These are phyloP conservation scores for Cladosporium sp. DNA, from an alignment of 2,329 filamentous ascomycete genomes.

Conservation along the genomic window DNA sequence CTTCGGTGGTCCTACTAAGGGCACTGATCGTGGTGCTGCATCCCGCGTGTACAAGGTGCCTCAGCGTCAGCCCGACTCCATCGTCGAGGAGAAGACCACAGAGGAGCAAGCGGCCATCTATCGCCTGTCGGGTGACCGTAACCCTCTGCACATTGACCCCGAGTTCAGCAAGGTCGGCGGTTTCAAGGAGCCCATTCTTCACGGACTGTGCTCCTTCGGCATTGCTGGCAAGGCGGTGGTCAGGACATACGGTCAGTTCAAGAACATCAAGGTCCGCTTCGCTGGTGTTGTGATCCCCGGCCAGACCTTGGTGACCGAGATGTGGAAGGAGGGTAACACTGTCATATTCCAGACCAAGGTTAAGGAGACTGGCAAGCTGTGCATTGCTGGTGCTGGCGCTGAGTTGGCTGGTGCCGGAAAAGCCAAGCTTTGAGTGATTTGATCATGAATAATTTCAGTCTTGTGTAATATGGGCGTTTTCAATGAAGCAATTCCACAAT, in stretches of 20 bases:
- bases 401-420: slow-evolving; percentile 59
- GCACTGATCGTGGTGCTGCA: slow-evolving; percentile 70
- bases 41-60: slow-evolving; percentile 78
- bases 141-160: slow-evolving; percentile 94
- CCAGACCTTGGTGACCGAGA: slow-evolving; percentile 86
- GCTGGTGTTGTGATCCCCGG: slow-evolving; percentile 80
- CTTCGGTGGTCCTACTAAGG: slow-evolving; percentile 79
- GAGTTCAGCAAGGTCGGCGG: slow-evolving; percentile 91
- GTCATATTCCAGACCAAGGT: slow-evolving; percentile 84
- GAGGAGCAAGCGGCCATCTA: slow-evolving; percentile 93
- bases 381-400: slow-evolving; percentile 74
- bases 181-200: slow-evolving; percentile 89
- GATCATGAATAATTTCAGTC: background rate
- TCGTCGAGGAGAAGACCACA: slow-evolving; percentile 79
- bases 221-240: slow-evolving; percentile 87
- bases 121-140: slow-evolving; percentile 88
- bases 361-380: slow-evolving; percentile 87
- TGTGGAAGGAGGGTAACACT: slow-evolving; percentile 82
- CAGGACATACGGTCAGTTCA: slow-evolving; percentile 74
- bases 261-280: slow-evolving; percentile 91
- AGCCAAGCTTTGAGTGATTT: slow-evolving; percentile 43
- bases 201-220: slow-evolving; percentile 95
- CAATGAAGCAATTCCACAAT: background rate
- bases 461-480: background rate
- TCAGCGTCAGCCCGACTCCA: slow-evolving; percentile 68